phyloP scores from a whole-genome alignment of 306 rosid genomes.

The Vigna radiata region DNA sequence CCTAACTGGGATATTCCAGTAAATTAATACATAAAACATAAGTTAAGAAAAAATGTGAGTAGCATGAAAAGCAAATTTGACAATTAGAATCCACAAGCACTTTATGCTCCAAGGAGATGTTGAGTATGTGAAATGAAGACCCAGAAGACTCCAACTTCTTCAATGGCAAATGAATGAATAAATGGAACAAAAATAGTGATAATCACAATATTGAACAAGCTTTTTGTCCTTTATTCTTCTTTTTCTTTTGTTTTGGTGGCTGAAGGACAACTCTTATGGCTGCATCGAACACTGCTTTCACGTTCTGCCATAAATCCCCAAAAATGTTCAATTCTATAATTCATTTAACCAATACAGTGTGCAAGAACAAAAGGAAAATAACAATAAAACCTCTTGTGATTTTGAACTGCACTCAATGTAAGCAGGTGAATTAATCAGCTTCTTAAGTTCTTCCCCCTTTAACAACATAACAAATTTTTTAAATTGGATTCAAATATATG shows the following conservation, averaged over 20 bases:
- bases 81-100: conserved; percentile 66
- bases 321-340: conserved; percentile 15
- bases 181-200: conserved; percentile 1
- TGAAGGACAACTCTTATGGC: conserved; percentile 99
- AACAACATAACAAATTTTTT: conserved; percentile 34
- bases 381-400: conserved; percentile 72
- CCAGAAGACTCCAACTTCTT: conserved; percentile 72
- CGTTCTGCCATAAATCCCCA: conserved; percentile 66
- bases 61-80: conserved; percentile 62
- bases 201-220: conserved; percentile 98
- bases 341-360: background rate
- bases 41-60: conserved; percentile 52
- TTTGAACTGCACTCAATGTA: conserved; percentile 99
- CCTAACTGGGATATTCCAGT: conserved; percentile 71
- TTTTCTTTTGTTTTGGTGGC: conserved; percentile 99
- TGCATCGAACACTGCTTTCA: conserved; percentile 92
- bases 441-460: conserved; percentile 97
- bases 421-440: conserved; percentile 91
- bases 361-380: background rate
- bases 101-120: conserved; percentile 65
- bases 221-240: conserved; percentile 89
- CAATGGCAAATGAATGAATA: conserved; percentile 49
- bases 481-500: conserved; percentile 8
- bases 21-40: conserved; percentile 56
- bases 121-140: conserved; percentile 55